Conservation (phyloP, 2,329 filamentous ascomycete species). For the Plectosphaerella plurivora region DNA sequence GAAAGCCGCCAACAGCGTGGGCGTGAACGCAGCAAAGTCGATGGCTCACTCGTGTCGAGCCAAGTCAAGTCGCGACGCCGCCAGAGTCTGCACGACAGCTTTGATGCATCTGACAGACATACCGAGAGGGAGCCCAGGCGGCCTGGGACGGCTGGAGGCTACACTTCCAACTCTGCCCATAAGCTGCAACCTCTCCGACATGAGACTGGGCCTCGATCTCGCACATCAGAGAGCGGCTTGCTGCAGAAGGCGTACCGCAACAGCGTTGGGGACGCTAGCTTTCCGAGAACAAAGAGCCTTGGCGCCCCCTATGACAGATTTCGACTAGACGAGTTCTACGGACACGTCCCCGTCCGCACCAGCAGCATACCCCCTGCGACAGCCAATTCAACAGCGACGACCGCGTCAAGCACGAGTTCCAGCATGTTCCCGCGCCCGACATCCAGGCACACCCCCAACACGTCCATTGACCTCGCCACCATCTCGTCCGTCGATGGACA, state of each 20-base stretch:
- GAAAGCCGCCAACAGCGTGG: background rate
- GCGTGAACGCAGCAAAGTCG: no score
- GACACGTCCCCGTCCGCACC: slow-evolving; percentile 27
- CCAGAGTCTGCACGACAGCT: no score
- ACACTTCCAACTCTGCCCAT: no score
- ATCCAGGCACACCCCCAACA: slow-evolving; percentile 39
- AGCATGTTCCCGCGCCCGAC: slow-evolving; percentile 31
- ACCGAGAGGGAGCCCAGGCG: no score
- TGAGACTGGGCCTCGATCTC: no score
- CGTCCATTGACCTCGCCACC: slow-evolving; percentile 34
- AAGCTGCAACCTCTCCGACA: no score
- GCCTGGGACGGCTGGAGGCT: no score
- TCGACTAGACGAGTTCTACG: slow-evolving; percentile 28
- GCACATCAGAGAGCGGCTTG: no score
- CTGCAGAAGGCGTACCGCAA: background rate
- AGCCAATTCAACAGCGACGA: slow-evolving; percentile 34
- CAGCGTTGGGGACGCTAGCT: slow-evolving; percentile 1
- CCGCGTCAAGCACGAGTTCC: slow-evolving; percentile 33
- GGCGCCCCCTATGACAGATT: slow-evolving; percentile 16
- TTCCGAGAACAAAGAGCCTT: slow-evolving; percentile 16
- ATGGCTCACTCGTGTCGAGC: no score
- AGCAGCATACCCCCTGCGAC: slow-evolving; percentile 35
- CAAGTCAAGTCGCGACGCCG: no score
- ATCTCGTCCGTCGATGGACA: slow-evolving; percentile 9
- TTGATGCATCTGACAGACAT: no score